Percentiles rank a stretch among this genome's conserved stretches.
Conservation (phyloP, 1,139 yeast species). For the Nematodospora anomalae region DNA sequence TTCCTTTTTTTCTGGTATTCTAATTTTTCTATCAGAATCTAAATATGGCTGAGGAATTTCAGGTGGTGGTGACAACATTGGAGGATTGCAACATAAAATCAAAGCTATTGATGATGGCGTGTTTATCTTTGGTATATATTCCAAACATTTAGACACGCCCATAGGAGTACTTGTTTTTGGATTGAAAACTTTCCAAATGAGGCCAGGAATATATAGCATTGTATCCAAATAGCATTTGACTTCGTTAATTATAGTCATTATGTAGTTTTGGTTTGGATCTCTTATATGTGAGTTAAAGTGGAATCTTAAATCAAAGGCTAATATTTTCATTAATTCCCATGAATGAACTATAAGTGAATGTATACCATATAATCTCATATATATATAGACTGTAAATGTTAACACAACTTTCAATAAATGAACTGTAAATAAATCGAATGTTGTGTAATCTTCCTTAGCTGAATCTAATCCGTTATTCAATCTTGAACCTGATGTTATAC, state of each 20-base stretch:
- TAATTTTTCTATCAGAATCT: constrained; percentile 36
- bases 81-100: constrained; percentile 18
- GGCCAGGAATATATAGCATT: constrained; percentile 7
- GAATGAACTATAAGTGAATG: constrained; percentile 7
- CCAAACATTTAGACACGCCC: constrained; percentile 15
- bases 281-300: constrained; percentile 3
- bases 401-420: constrained; percentile 22
- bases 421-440: constrained; percentile 20
- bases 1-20: constrained; percentile 36
- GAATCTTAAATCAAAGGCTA: constrained; percentile 13
- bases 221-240: constrained; percentile 10
- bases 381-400: constrained; percentile 10
- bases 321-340: constrained; percentile 12
- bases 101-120: constrained; percentile 23
- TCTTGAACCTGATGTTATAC: constrained; percentile 12
- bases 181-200: constrained; percentile 10
- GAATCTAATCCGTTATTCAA: constrained; percentile 13
- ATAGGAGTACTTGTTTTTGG: constrained; percentile 13
- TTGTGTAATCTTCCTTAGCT: constrained; percentile 16
- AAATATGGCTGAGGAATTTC: constrained; percentile 44
- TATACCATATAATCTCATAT: constrained; percentile 9
- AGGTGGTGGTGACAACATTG: constrained; percentile 29
- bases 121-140: constrained; percentile 16
- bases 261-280: constrained; percentile 4
- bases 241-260: constrained; percentile 3